These are phyloP conservation scores for Verticillium tricorpus DNA, from an alignment of 2,329 filamentous ascomycete genomes.

Conservation along the genomic window DNA sequence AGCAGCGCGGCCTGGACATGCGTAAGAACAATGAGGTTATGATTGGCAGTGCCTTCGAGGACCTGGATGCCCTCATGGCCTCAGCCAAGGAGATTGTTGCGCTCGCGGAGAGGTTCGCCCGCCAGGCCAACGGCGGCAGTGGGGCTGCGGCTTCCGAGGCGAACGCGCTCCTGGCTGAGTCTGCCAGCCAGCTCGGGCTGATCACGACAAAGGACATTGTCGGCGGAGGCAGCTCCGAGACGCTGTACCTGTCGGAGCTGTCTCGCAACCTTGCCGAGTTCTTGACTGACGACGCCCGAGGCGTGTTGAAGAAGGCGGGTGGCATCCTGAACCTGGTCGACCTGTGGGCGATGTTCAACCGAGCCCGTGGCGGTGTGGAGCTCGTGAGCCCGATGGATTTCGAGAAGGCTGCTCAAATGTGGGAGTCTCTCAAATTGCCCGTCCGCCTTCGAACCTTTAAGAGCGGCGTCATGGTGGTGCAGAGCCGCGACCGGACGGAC, in stretches of 20 bases:
- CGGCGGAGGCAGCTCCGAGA: conserved; percentile 66
- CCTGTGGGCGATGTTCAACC: conserved; percentile 92
- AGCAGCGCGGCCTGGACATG: conserved; percentile 77
- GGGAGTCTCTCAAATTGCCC: conserved; percentile 82
- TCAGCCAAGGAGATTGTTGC: conserved; percentile 95
- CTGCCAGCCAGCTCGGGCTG: conserved; percentile 76
- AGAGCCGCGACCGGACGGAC: conserved; percentile 82
- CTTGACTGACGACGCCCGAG: conserved; percentile 76
- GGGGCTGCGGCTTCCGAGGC: conserved; percentile 64
- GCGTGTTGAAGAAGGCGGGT: conserved; percentile 72
- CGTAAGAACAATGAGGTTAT: conserved; percentile 90
- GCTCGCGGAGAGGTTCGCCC: conserved; percentile 81
- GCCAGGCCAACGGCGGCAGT: conserved; percentile 56
- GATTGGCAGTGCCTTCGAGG: conserved; percentile 91
- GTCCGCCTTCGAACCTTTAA: conserved; percentile 85
- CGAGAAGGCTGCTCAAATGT: conserved; percentile 80
- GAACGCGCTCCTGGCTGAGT: conserved; percentile 72
- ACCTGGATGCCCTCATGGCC: conserved; percentile 93
- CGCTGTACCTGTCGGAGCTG: conserved; percentile 83
- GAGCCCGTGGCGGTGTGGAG: conserved; percentile 87
- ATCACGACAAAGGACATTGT: conserved; percentile 96
- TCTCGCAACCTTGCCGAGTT: conserved; percentile 84
- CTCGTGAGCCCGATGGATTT: conserved; percentile 90
- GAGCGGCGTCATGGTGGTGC: conserved; percentile 90
- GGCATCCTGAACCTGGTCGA: conserved; percentile 89